These are phyloP conservation scores for Myxozyma vanderwaltii DNA, from an alignment of 805 yeast genomes.

Conservation along the genomic window DNA sequence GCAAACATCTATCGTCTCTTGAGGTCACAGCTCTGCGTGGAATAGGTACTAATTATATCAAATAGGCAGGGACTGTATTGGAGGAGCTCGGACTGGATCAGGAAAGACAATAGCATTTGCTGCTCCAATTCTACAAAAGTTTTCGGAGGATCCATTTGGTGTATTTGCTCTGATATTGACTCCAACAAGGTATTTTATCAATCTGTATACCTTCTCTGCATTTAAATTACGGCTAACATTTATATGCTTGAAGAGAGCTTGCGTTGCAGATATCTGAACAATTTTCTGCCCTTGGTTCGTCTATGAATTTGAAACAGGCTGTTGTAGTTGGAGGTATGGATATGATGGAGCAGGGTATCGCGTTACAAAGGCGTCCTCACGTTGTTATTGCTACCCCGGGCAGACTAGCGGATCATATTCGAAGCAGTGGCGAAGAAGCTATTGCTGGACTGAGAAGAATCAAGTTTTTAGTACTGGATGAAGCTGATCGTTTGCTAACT, in stretches of 20 bases:
- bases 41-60: neutral
- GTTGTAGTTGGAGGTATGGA: slow-evolving; percentile 95
- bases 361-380: slow-evolving; percentile 82
- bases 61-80: slow-evolving; percentile 80
- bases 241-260: slow-evolving; percentile 66
- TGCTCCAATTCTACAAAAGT: slow-evolving; percentile 90
- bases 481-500: slow-evolving; percentile 89
- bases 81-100: slow-evolving; percentile 97
- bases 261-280: slow-evolving; percentile 98
- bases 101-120: slow-evolving; percentile 98
- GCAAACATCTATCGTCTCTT: neutral
- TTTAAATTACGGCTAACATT: neutral
- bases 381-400: slow-evolving; percentile 98
- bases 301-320: slow-evolving; percentile 78
- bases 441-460: slow-evolving; percentile 74
- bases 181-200: slow-evolving; percentile 53
- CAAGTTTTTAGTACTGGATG: slow-evolving; percentile 85
- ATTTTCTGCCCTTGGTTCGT: slow-evolving; percentile 87
- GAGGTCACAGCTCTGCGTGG: neutral
- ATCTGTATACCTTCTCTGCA: too few relatives aligned
- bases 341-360: slow-evolving; percentile 83
- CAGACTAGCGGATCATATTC: slow-evolving; percentile 86
- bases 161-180: slow-evolving; percentile 87
- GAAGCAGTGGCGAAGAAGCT: slow-evolving; percentile 86
- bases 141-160: slow-evolving; percentile 96